A percentile compares a stretch with the other conserved stretches of the same genome.
phyloP scores from a whole-genome alignment of 306 rosid species.

The Malus domestica region DNA sequence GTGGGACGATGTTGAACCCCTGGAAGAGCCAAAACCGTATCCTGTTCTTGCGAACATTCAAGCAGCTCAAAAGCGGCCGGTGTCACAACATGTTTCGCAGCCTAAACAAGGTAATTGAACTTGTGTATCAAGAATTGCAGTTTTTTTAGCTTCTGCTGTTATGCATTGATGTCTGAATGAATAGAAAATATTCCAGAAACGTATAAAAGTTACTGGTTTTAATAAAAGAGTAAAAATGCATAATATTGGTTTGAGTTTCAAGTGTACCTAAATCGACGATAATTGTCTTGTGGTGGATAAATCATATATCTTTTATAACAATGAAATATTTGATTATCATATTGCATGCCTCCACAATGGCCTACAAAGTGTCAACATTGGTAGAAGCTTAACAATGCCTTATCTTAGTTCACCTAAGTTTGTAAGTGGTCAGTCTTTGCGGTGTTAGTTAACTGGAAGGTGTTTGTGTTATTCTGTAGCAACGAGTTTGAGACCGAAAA shows the following conservation, averaged over 20 bases:
- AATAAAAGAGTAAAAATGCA: not conserved
- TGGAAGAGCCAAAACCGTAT: conserved; percentile 67
- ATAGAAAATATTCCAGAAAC: not conserved
- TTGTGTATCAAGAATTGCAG: not conserved
- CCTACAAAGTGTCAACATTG: not conserved
- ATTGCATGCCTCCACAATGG: not conserved
- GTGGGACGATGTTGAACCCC: conserved; percentile 92
- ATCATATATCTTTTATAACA: not conserved
- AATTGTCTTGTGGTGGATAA: not conserved
- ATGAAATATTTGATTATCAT: not conserved
- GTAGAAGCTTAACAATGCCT: not conserved
- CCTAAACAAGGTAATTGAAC: conserved; percentile 54
- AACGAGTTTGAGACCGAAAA: conserved; percentile 46
- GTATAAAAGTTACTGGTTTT: not conserved
- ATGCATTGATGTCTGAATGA: not conserved
- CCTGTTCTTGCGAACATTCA: conserved; percentile 77
- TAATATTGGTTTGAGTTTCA: not conserved
- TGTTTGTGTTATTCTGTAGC: conserved; percentile 22
- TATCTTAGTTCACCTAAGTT: not conserved
- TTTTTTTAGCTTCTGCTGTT: not conserved
- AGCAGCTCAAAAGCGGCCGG: conserved; percentile 96
- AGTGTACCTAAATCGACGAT: not conserved
- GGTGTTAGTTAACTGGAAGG: not conserved
- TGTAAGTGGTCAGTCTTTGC: not conserved
- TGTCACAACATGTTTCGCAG: conserved; percentile 52